Conservation (phyloP, 208 protist genomes). For the Naegleria gruberi region DNA sequence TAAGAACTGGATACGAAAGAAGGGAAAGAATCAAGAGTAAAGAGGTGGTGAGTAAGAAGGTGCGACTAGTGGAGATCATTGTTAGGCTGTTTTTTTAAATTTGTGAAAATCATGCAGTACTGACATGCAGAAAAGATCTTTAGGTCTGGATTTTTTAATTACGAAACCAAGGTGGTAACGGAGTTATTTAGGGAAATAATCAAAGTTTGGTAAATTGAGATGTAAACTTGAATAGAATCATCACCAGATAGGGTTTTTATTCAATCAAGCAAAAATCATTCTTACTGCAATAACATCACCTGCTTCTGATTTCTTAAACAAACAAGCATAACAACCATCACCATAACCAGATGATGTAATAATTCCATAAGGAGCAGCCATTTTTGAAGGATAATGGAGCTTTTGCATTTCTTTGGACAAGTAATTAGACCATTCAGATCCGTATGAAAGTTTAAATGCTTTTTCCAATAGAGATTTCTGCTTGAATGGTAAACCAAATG, state of each 20-base stretch:
- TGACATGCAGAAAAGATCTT: too few relatives aligned
- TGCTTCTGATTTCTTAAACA: neutral
- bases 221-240: too few relatives aligned
- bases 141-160: too few relatives aligned
- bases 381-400: neutral
- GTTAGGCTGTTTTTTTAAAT: too few relatives aligned
- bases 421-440: neutral
- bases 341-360: neutral
- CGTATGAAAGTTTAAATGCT: neutral
- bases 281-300: neutral
- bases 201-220: too few relatives aligned
- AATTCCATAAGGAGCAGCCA: neutral
- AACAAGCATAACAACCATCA: neutral
- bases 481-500: neutral
- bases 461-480: neutral
- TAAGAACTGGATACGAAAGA: neutral
- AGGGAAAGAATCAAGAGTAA: too few relatives aligned
- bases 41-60: too few relatives aligned
- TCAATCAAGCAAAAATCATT: neutral
- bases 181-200: too few relatives aligned
- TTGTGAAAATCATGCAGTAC: too few relatives aligned
- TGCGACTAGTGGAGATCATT: too few relatives aligned
- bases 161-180: too few relatives aligned
- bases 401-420: neutral
- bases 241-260: too few relatives aligned